Evolutionary conservation across 139 green algal genomes (phyloP).

Genomic region (Penium margaritaceum): DNA sequence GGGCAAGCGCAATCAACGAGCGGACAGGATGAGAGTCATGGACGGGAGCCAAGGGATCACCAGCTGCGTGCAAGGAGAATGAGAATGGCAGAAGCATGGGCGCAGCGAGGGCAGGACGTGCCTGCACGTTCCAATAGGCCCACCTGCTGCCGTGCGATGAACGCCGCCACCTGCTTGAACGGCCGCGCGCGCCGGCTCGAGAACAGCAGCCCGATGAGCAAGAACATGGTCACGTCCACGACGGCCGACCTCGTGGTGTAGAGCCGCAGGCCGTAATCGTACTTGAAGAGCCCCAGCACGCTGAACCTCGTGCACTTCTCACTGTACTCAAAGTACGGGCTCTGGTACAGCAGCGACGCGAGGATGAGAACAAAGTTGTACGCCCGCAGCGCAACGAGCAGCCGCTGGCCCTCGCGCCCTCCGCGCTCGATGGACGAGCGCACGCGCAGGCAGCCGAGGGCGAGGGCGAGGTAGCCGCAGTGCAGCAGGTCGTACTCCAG

Average conservation of each 20-base stretch:
- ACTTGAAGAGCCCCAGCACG: slow-evolving; percentile 37
- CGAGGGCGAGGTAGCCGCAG: slow-evolving; percentile 34
- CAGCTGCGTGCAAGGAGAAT: neutral
- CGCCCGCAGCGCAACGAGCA: slow-evolving; percentile 7
- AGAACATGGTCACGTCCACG: slow-evolving; percentile 41
- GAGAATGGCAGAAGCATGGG: neutral
- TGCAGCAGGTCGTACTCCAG: slow-evolving; percentile 40
- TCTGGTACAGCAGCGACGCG: slow-evolving; percentile 30
- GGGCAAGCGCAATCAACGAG: neutral
- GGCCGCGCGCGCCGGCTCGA: neutral
- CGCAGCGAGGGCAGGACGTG: neutral
- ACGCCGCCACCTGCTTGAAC: slow-evolving; percentile 18
- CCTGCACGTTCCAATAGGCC: neutral
- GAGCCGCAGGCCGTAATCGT: slow-evolving; percentile 36
- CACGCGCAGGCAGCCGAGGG: slow-evolving; percentile 16
- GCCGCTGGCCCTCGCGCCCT: slow-evolving; percentile 10
- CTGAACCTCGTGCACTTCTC: slow-evolving; percentile 1
- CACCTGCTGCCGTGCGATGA: slow-evolving; percentile 15
- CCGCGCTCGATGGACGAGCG: neutral
- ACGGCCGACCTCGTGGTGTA: slow-evolving; percentile 12
- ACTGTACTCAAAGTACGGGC: slow-evolving; percentile 21
- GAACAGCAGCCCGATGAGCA: slow-evolving; percentile 12
- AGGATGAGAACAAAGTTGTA: slow-evolving; percentile 43
- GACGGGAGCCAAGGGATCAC: neutral
- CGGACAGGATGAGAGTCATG: neutral